Conservation (phyloP, 2,329 filamentous ascomycete species). For the Fusarium tanahbumbuense region DNA sequence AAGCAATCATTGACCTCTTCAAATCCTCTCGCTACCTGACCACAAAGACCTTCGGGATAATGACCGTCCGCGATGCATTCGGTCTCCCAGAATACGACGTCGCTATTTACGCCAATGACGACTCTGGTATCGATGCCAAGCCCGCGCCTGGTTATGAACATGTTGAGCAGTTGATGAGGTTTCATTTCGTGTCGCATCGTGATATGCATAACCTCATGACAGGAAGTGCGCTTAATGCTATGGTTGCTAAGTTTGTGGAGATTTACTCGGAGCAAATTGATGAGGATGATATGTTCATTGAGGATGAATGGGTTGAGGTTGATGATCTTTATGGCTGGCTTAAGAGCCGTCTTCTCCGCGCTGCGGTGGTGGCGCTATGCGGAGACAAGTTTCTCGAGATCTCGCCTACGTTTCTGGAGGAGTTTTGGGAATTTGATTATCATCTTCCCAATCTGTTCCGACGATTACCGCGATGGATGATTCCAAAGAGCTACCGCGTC, state of each 20-base stretch:
- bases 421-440: slow-evolving; percentile 41
- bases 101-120: slow-evolving; percentile 10
- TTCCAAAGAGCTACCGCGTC: slow-evolving; percentile 28
- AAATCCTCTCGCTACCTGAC: slow-evolving; percentile 30
- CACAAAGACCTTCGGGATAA: slow-evolving; percentile 25
- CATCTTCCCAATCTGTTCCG: slow-evolving; percentile 35
- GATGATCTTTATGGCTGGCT: slow-evolving; percentile 31
- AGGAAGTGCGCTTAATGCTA: slow-evolving; percentile 8
- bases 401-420: slow-evolving; percentile 14
- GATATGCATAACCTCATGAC: slow-evolving; percentile 17
- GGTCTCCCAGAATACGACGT: slow-evolving; percentile 24
- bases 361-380: slow-evolving; percentile 15
- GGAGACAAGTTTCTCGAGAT: slow-evolving; percentile 33
- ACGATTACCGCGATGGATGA: slow-evolving; percentile 30
- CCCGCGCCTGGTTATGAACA: slow-evolving; percentile 26
- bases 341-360: slow-evolving; percentile 22
- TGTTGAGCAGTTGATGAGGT: slow-evolving; percentile 11
- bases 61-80: slow-evolving; percentile 35
- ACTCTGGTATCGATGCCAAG: slow-evolving; percentile 23
- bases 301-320: slow-evolving; percentile 19
- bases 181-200: slow-evolving; percentile 33
- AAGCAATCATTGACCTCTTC: slow-evolving; percentile 26
- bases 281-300: slow-evolving; percentile 5
- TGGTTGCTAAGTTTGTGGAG: slow-evolving; percentile 21
- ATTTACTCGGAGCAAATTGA: slow-evolving; percentile 12